Evolutionary conservation across 345 rosid species (phyloP).

Genomic region (Rhizophora apiculata): DNA sequence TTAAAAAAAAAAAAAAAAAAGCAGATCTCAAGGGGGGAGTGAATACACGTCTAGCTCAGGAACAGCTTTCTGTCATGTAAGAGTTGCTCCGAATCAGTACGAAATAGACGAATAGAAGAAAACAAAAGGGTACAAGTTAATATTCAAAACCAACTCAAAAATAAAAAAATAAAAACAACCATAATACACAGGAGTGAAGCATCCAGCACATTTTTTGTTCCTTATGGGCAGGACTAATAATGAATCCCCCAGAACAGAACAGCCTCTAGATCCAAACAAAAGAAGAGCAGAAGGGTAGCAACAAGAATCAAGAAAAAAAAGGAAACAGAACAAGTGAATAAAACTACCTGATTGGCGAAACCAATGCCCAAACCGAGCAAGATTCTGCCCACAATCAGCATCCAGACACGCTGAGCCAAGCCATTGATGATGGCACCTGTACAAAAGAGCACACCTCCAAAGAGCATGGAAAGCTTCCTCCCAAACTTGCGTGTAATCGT

Average conservation of each 20-base stretch:
- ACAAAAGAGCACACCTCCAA: conserved; percentile 36
- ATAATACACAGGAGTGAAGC: not conserved
- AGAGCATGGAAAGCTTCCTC: conserved; percentile 32
- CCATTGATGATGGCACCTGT: conserved; percentile 44
- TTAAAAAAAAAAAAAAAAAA: too few relatives aligned
- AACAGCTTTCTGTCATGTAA: too few relatives aligned
- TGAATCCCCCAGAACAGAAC: not conserved
- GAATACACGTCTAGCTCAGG: too few relatives aligned
- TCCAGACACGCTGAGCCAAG: conserved; percentile 29
- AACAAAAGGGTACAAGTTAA: too few relatives aligned
- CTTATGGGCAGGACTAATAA: not conserved
- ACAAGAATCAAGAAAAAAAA: not conserved
- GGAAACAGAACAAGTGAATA: not conserved
- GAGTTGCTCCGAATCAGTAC: too few relatives aligned
- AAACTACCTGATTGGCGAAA: conserved; percentile 33
- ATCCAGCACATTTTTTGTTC: not conserved
- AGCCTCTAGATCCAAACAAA: not conserved
- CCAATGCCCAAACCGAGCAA: conserved; percentile 50
- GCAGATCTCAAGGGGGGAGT: too few relatives aligned
- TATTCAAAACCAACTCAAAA: too few relatives aligned
- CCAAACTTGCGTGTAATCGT: conserved; percentile 60
- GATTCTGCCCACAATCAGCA: conserved; percentile 44
- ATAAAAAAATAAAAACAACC: not conserved
- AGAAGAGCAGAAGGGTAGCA: not conserved
- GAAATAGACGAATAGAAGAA: too few relatives aligned